Percentiles rank a stretch among this genome's conserved stretches.
These are phyloP conservation scores for Eragrostis curvula DNA, from an alignment of 176 grass and related monocot genomes.

Conservation along the genomic window DNA sequence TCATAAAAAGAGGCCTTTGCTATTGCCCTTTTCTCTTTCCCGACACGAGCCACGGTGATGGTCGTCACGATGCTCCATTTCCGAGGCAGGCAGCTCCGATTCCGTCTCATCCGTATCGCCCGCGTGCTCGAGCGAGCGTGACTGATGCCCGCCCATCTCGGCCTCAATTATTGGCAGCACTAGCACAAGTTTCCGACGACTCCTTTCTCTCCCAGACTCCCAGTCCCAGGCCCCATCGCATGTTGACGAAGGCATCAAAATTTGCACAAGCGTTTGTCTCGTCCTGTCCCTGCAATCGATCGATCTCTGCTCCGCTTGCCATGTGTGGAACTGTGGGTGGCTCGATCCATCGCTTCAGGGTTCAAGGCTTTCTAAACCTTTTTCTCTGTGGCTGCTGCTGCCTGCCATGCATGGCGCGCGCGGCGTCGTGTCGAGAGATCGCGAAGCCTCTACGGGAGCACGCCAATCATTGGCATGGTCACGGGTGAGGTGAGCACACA, in stretches of 20 bases:
- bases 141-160: no score
- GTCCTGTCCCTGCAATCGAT: background rate
- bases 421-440: background rate
- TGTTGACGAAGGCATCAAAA: background rate
- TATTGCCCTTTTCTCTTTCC: background rate
- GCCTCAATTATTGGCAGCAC: constrained; percentile 20
- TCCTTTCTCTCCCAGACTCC: background rate
- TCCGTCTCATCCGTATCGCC: background rate
- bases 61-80: background rate
- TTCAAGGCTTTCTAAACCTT: background rate
- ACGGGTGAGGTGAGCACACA: background rate
- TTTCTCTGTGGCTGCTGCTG: background rate
- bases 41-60: background rate
- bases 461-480: background rate
- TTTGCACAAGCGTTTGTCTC: background rate
- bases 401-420: background rate
- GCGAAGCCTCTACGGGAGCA: background rate
- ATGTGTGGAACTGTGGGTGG: background rate
- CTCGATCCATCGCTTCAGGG: background rate
- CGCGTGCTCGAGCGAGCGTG: background rate
- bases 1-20: background rate
- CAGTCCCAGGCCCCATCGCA: background rate
- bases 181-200: background rate
- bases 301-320: background rate
- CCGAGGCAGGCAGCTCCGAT: constrained; percentile 6